phyloP scores from a whole-genome alignment of 208 protist genomes.

The Leishmania tropica region DNA sequence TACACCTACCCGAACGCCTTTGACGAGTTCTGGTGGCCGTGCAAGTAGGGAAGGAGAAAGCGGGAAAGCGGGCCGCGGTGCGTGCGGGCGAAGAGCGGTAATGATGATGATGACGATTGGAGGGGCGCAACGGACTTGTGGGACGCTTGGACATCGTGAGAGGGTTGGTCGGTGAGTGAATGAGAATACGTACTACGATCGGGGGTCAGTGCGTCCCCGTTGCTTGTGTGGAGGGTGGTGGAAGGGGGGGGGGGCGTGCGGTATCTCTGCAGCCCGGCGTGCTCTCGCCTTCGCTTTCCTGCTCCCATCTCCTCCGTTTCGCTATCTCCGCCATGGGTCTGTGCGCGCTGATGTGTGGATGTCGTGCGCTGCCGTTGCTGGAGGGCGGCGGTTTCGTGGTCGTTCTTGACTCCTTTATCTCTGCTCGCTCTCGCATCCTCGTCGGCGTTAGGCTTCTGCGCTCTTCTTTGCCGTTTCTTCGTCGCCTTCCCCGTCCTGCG shows the following conservation, averaged over 20 bases:
- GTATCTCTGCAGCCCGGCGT: background rate
- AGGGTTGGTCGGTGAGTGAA: background rate
- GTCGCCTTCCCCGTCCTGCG: background rate
- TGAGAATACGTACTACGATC: background rate
- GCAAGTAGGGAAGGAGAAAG: conserved; percentile 47
- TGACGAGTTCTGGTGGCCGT: conserved; percentile 92
- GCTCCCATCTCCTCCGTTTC: background rate
- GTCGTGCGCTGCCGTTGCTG: background rate
- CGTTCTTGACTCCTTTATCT: background rate
- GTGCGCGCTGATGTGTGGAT: background rate
- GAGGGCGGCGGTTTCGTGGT: background rate
- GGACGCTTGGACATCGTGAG: background rate
- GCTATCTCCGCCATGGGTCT: background rate
- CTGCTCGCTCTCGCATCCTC: background rate
- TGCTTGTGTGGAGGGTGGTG: background rate
- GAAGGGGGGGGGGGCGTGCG: background rate
- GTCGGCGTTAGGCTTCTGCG: background rate
- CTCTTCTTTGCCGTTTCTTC: background rate
- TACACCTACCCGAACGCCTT: conserved; percentile 93
- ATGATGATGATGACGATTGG: background rate
- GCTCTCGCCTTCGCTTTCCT: background rate
- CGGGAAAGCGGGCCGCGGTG: background rate
- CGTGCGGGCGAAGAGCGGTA: background rate
- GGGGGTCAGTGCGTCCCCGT: background rate
- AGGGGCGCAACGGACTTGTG: background rate